Evolutionary conservation across 2,329 filamentous ascomycete species (phyloP), one percentile per base, ranked within the genome.

Genomic region (Xylaria sp.): DNA sequence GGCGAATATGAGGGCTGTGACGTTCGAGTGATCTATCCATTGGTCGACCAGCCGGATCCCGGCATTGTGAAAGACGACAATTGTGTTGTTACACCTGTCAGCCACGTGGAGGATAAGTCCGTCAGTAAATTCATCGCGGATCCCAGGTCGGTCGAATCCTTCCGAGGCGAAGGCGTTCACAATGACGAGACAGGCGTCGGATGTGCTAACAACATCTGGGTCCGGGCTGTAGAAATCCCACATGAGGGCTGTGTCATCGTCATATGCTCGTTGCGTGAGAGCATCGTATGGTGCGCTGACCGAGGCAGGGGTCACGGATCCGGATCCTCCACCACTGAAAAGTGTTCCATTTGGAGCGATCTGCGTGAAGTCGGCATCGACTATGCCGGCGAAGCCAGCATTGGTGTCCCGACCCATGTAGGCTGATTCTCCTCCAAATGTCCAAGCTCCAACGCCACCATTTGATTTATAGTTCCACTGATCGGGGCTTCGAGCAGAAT

Each of bases 111-210:
- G 78, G 49, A 91, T 83, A 0, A 91, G 78, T 0, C 76, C 78
- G 68, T 91, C 88, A 1, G 86, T 89, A 59, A 87, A 87, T 66
- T 90, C 89, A 74, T 95, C 92, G 33, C 84, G 83, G 45, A 92
- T 81, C 7, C 83, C 83, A 0, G 86, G 81, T 53, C 88, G 83
- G 65, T 92, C 85, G 69, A 85, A 90, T 1, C 90, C 91, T 78
- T 97, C 93, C 1, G 90, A 89, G 0, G 90, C 87, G 77, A 90
- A 92, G 7, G 84, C 86, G 73, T 91, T 91, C 71, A 87, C 85
- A 70, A 91, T 87, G 0, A 90, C 87, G 1, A 91, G 78, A 69
- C 93, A 96, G 6, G 92, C 83, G 72, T 94, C 85, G 1, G 85
- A 82, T 3, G 69, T 77, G 1, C 80, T 75, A 55, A 85, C 80